phyloP scores from a whole-genome alignment of 305 asterid genomes.

The Ajuga reptans region DNA sequence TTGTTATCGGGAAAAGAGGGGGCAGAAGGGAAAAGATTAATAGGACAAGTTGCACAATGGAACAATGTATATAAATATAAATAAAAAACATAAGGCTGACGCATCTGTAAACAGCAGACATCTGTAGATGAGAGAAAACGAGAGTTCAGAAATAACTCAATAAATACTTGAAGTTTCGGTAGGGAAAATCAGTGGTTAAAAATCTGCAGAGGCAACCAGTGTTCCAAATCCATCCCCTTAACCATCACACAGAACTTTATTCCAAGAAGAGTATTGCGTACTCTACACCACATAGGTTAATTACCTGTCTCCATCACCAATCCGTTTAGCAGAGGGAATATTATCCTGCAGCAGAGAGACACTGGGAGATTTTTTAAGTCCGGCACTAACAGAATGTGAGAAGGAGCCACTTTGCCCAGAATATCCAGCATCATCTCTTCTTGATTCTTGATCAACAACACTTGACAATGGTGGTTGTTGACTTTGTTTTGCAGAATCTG shows the following conservation, averaged over 20 bases:
- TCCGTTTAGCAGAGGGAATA: conserved; percentile 42
- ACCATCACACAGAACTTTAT: background rate
- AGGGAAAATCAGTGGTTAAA: background rate
- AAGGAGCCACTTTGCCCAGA: conserved; percentile 43
- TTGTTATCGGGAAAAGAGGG: background rate
- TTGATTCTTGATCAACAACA: conserved; percentile 39
- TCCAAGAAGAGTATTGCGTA: background rate
- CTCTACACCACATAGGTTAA: conserved; percentile 7
- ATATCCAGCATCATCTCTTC: conserved; percentile 37
- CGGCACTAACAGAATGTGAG: conserved; percentile 32
- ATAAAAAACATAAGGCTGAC: background rate
- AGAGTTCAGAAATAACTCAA: background rate
- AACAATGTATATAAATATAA: background rate
- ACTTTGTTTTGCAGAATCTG: conserved; percentile 37
- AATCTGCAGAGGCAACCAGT: background rate
- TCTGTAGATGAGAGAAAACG: background rate
- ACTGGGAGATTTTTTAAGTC: conserved; percentile 41
- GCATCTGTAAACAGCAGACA: background rate
- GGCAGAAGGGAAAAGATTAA: background rate
- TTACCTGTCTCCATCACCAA: conserved; percentile 80
- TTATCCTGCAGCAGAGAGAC: conserved; percentile 57
- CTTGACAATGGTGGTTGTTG: conserved; percentile 28
- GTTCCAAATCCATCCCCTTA: background rate
- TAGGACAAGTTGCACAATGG: background rate
- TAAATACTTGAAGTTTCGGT: background rate